Base-by-base conservation (phyloP, 228 moss, liverwort and hornwort species). In the Sphagnum fallax region DNA sequence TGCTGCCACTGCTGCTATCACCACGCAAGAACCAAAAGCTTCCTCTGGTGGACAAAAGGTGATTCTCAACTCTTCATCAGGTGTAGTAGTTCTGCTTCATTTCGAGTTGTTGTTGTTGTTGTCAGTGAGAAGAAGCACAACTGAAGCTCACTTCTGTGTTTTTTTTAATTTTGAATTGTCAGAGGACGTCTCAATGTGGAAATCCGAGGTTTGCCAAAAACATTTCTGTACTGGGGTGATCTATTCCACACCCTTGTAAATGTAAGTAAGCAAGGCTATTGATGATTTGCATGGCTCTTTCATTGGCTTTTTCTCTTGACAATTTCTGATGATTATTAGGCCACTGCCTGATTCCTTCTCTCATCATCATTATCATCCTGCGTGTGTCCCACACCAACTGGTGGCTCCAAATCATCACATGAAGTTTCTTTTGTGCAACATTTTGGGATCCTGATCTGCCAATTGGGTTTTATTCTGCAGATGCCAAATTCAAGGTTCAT, bases 111-210 rank as follows among this genome's bases (percentile, higher is more conserved):
- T 32, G 32, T 32, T 32, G 32, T 32, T 32, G 32, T 32, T 32
- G 32, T 32, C 32, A 32, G 32, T 32, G 32, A 32, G 32, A 32
- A 2, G 32, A 32, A 32, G 32, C 32, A 32, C 1, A 32, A 32
- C 32, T 32, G 32, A 32, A 32, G 32, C 32, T 32, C 32, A 32
- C 32, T 32, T 32, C 2, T 32, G 32, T 32, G 32, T 32, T 2
- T 32, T 32, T 32, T 32, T 32, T 2, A 0, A 32, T 32, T 32
- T 0, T 32, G 32, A 32, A 32, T 32, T 32, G 75, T 75, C 81
- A 94, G 86, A 75, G 95, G 95, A n/a, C 81, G 92, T 15, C 75
- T 95, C 62, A 96, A 96, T 68, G 96, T 96, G 65, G 96, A 96
- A 74, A 92, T 90, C 1, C 77, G 86, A 18, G 92, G 92, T 4